phyloP scores from a whole-genome alignment of 2,329 filamentous ascomycete genomes.

The Sarocladium kiliense region DNA sequence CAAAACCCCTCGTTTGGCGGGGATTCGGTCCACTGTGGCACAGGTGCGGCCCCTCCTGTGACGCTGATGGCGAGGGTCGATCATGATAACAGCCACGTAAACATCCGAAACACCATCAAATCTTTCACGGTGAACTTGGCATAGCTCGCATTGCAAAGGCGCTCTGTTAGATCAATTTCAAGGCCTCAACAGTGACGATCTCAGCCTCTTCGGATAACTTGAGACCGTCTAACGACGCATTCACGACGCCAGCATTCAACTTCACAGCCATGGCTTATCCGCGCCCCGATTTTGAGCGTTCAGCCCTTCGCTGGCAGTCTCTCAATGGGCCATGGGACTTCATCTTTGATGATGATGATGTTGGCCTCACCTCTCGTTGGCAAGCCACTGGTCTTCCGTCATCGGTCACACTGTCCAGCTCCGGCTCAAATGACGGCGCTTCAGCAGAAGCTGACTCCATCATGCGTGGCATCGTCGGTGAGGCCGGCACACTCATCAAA shows the following conservation, averaged over 20 bases:
- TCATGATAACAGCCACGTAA: background rate
- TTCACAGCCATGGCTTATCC: constrained; percentile 41
- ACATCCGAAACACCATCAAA: background rate
- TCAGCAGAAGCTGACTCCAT: constrained; percentile 30
- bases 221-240: no score
- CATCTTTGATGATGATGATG: constrained; percentile 59
- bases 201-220: background rate
- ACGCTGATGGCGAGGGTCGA: background rate
- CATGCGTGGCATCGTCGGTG: constrained; percentile 13
- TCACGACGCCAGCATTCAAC: background rate
- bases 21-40: constrained; percentile 8
- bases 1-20: constrained; percentile 6
- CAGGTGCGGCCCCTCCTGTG: constrained; percentile 2
- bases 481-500: constrained; percentile 31
- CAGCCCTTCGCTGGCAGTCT: constrained; percentile 49
- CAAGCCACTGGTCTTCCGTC: constrained; percentile 44
- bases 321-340: constrained; percentile 62
- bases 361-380: constrained; percentile 49
- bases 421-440: constrained; percentile 21
- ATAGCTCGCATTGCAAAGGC: background rate
- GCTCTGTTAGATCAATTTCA: background rate
- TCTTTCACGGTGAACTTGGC: background rate
- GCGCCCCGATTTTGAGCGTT: constrained; percentile 59
- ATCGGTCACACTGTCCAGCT: constrained; percentile 25
- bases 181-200: background rate